Base-by-base conservation (phyloP, 2,329 filamentous ascomycete genomes). In the Aspergillus sp. region DNA sequence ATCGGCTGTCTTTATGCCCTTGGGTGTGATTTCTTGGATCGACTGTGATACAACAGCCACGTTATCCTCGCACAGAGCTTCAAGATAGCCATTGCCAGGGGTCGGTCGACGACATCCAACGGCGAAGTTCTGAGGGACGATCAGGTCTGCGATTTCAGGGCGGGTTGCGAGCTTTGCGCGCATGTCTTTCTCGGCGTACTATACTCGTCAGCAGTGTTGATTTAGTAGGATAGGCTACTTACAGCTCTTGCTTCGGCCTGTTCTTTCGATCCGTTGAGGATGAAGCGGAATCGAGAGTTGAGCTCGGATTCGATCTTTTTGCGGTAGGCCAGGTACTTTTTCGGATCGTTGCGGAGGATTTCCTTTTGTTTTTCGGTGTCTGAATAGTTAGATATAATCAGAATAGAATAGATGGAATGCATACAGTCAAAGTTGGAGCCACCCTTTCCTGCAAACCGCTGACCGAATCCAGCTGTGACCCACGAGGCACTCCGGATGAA, bases 231-330 rank as follows among this genome's bases (percentile, higher is more conserved):
- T 11, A 9, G 7, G 31, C 5, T 5, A 33, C 46, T 46, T n/a
- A 57, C 50, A 27, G 44, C 49, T 40, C 41, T 47, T 3, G 73
- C 72, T 27, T 64, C 58, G 40, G 60, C 58, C 2, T 72, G 71
- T 59, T 74, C 72, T 40, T 65, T 44, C 6, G 66, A 70, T n/a
- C 70, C 71, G 52, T 74, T 76, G 1, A 47, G 29, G 13, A 49
- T 46, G 8, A 54, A 48, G 12, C 45, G 44, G 45, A 58, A 55
- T 13, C 54, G 39, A n/a, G 39, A 42, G 39, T 61, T 58, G 10
- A 61, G 47, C 39, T 56, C 55, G 5, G 47, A 49, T 37, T 62
- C 59, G 12, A 61, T 59, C 40, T 52, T 45, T 47, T 59, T 59
- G 12, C 58, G 52, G 42, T 59, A 62, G 5, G 44, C 43, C 7